Base-by-base conservation (phyloP, 176 grass and related monocot genomes). In the barley (Hordeum vulgare) region DNA sequence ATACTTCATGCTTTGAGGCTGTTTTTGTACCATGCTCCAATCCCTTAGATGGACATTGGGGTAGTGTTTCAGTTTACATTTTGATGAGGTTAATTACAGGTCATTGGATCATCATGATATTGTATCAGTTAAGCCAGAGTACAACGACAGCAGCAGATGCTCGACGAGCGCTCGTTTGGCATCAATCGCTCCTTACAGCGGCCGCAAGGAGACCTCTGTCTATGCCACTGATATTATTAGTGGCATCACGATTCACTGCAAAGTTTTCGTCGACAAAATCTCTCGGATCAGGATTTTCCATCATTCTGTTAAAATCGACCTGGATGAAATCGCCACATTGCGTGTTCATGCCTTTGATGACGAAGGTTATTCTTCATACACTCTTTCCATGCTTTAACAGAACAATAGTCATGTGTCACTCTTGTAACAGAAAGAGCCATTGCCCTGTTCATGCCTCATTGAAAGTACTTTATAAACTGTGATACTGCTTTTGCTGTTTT, bases 21-120 rank as follows among this genome's bases (percentile, higher is more conserved):
- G 6, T 79, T 84, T 24, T 64, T 15, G 60, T 61, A 60, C 44
- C 26, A 36, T 88, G 3, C 36, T 39, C 31, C 20, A 37, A 23
- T 51, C 8, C 4, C 21, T 44, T 58, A 10, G 12, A 61, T 29
- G 21, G 6, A 41, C 5, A 63, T 17, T 15, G 10, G 7, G 18
- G 1, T 6, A 78, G 17, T 62, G 62, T 72, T 12, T 61, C 56
- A 9, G 5, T 78, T 78, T 56, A 62, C 29, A 35, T 21, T 71
- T 23, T 24, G 35, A 66, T 4, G 71, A 88, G 44, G 41, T 27
- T 89, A 49, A 75, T 79, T 81, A 41, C 84, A 98, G 96, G 96
- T 88, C 92, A 66, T 91, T 93, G 90, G 96, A 98, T 83, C 96
- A 95, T 84, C 90, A 95, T 85, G 96, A 98, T 74, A 81, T 98